Base-by-base conservation (phyloP, 768 basidiomycete species). In the Trichaptum fuscoviolaceum region DNA sequence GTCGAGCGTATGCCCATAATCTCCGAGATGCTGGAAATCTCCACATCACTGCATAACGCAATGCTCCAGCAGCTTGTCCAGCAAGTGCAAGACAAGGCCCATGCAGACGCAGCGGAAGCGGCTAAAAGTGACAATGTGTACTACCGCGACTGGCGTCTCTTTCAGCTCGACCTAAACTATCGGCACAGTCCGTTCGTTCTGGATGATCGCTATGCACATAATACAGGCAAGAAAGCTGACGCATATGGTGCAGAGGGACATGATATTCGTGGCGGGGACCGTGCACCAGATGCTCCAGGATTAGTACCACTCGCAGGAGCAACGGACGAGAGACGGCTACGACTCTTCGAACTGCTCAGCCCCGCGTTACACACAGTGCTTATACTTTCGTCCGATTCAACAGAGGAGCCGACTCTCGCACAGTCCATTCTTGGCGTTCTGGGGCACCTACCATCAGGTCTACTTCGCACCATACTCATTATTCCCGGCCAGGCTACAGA, bases 91-190 rank as follows among this genome's bases (percentile, higher is more conserved):
- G 24, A 6, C 20, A 4, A 64, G n/a, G 52, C 36, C 27, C 27
- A 64, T 68, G 7, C 64, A n/a, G 65, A 36, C 30, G 30, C 30
- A 30, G 30, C 30, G 30, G 30, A 3, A 8, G 30, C 30, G 8
- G 30, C 30, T 30, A 30, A 30, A 30, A 30, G 30, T 30, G 30
- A 30, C 30, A 30, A 30, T 20, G 42, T 20, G 15, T 52, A 15
- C 42, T 52, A 15, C 10, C 23, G 58, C 57, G 60, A 58, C 63
- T 75, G 73, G 72, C 66, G 72, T 12, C 65, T 83, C 7, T 69
- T 73, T 23, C 82, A 83, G 72, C 79, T 85, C 52, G 84, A 83
- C 8, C 76, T 86, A 58, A 86, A 86, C 72, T 86, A 82, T 69
- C 78, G 86, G 9, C 79, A 80, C 73, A 85, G 85, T 70, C 67